These are phyloP conservation scores for Symbiodinium pilosum DNA, from an alignment of 73 alveolate species.

Conservation along the genomic window DNA sequence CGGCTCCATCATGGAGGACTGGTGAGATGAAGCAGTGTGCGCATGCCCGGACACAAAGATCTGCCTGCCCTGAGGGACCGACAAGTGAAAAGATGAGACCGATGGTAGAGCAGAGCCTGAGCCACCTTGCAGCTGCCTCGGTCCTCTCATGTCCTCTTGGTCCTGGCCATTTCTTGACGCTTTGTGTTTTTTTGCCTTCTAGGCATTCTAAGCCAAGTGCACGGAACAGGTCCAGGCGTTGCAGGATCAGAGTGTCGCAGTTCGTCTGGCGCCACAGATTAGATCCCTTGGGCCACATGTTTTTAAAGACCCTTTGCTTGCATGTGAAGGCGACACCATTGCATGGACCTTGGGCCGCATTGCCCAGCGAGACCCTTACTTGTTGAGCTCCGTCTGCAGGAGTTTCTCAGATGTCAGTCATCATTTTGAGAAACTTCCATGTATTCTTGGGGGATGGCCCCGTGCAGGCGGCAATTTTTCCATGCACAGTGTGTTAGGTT, in stretches of 20 bases:
- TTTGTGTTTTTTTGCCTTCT: too few species aligned
- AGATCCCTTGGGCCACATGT: not conserved
- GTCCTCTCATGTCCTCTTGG: not conserved
- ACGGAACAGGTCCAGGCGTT: slow-evolving; percentile 31
- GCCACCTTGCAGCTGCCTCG: slow-evolving; percentile 9
- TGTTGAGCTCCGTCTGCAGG: not conserved
- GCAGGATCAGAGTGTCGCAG: slow-evolving; percentile 85
- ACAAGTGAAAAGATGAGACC: slow-evolving; percentile 92
- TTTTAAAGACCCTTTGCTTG: not conserved
- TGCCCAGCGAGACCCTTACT: not conserved
- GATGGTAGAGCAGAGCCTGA: slow-evolving; percentile 70
- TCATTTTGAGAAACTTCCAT: too few species aligned
- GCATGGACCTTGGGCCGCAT: slow-evolving; percentile 95
- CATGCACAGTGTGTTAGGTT: not conserved
- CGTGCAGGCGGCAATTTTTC: not conserved
- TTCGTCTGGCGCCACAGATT: slow-evolving; percentile 12
- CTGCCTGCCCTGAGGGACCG: slow-evolving; percentile 57
- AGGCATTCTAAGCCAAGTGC: too few species aligned
- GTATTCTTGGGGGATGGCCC: not conserved
- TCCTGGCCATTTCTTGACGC: not conserved
- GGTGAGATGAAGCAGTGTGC: too few species aligned
- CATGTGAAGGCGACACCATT: slow-evolving; percentile 56
- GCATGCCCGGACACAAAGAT: not conserved
- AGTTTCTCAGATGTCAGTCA: not conserved
- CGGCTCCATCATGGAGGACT: slow-evolving; percentile 90